Evolutionary conservation across 345 rosid species (phyloP).

Genomic region (Lepidium didymum): DNA sequence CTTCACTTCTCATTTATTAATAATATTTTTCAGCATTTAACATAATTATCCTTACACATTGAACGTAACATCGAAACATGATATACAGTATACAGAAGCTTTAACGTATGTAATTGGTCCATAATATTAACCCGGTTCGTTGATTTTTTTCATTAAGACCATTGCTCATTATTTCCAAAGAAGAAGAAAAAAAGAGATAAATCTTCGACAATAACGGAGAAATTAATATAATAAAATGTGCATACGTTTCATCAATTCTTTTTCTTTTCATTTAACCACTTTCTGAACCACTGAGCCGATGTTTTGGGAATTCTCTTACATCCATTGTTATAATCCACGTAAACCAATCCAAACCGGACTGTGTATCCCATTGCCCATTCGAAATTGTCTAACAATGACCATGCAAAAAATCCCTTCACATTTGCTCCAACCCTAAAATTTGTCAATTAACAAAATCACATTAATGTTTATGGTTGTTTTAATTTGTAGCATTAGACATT

Average conservation of each 20-base stretch:
- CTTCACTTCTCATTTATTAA: background rate
- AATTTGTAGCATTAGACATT: background rate
- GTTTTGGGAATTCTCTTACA: constrained; percentile 30
- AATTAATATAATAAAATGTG: background rate
- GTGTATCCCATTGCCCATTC: constrained; percentile 41
- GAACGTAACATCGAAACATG: background rate
- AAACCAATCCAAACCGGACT: constrained; percentile 33
- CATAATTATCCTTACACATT: background rate
- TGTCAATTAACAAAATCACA: background rate
- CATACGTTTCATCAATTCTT: background rate
- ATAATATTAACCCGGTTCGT: background rate
- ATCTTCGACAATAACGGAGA: background rate
- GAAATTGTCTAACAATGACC: constrained; percentile 41
- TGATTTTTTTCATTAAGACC: background rate
- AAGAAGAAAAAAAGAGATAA: background rate
- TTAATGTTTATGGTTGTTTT: background rate
- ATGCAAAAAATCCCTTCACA: constrained; percentile 36
- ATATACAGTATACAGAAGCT: background rate
- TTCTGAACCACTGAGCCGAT: constrained; percentile 26
- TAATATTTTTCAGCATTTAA: background rate
- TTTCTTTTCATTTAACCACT: constrained; percentile 14
- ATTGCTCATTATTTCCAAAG: constrained; percentile 5
- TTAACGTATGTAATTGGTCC: background rate
- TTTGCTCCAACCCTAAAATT: constrained; percentile 34
- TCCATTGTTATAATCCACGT: constrained; percentile 30